Conservation (phyloP, 208 protist genomes). For the Vickermania ingenoplastis region DNA sequence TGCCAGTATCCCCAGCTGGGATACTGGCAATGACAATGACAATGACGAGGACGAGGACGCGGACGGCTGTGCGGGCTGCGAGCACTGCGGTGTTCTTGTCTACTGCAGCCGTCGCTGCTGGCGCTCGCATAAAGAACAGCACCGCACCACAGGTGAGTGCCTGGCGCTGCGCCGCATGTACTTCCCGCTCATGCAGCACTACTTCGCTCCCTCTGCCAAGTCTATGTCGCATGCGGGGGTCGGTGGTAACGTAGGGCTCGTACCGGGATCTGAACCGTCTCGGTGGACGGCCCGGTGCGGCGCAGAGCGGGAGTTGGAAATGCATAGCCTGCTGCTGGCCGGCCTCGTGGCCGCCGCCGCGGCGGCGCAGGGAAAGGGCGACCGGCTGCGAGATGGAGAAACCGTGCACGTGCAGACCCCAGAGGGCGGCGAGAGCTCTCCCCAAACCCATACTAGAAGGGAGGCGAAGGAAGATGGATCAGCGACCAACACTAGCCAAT, state of each 20-base stretch:
- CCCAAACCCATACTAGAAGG: constrained; percentile 11
- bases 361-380: neutral
- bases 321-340: neutral
- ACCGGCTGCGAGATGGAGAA: neutral
- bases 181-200: constrained; percentile 40
- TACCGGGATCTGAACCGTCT: neutral
- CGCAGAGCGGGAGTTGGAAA: neutral
- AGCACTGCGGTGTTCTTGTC: constrained; percentile 41
- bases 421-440: neutral
- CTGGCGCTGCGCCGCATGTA: constrained; percentile 36
- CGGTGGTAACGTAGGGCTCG: neutral
- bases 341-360: neutral
- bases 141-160: constrained; percentile 37
- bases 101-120: constrained; percentile 52
- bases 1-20: neutral
- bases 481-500: neutral
- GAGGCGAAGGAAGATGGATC: neutral
- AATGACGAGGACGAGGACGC: neutral
- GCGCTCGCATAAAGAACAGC: constrained; percentile 17
- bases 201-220: constrained; percentile 13
- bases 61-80: constrained; percentile 16
- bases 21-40: too few species aligned
- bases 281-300: neutral
- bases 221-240: neutral
- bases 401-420: neutral